A percentile compares a stretch with the other conserved stretches of the same genome.
These are phyloP conservation scores for Trichoderma koningii DNA, from an alignment of 2,329 filamentous ascomycete species.

Conservation along the genomic window DNA sequence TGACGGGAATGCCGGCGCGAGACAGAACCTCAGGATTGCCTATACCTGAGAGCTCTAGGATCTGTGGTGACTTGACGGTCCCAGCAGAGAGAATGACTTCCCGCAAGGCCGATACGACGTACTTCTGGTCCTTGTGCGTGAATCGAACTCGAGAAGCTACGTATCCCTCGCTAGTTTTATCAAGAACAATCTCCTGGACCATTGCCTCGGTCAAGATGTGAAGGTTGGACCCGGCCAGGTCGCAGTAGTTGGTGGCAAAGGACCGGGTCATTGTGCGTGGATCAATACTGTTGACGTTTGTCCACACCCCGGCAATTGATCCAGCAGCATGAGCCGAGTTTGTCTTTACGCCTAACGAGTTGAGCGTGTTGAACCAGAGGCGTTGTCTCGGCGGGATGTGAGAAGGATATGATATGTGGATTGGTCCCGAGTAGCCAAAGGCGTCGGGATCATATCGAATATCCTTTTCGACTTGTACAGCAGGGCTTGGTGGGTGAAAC, in stretches of 20 bases:
- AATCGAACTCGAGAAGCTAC: constrained; percentile 41
- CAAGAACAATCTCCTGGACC: constrained; percentile 35
- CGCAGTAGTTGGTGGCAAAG: constrained; percentile 52
- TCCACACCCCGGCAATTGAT: constrained; percentile 52
- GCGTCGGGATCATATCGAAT: constrained; percentile 44
- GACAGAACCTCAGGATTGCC: constrained; percentile 47
- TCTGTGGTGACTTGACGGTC: constrained; percentile 57
- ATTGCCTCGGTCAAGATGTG: constrained; percentile 39
- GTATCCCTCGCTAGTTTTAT: constrained; percentile 30
- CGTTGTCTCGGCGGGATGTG: constrained; percentile 46
- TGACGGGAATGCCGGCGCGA: constrained; percentile 42
- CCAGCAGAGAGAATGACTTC: constrained; percentile 64
- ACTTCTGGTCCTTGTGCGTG: constrained; percentile 41
- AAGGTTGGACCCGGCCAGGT: constrained; percentile 46
- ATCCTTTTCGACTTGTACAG: constrained; percentile 40
- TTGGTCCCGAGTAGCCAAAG: constrained; percentile 50
- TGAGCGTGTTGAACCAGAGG: constrained; percentile 52
- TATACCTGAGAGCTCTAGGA: constrained; percentile 64
- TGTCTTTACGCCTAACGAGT: constrained; percentile 45
- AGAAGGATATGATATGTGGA: constrained; percentile 50
- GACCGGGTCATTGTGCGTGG: constrained; percentile 49
- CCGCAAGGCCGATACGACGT: constrained; percentile 43
- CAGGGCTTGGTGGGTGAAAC: constrained; percentile 46
- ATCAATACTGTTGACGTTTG: constrained; percentile 52
- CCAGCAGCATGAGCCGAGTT: constrained; percentile 52